phyloP scores from a whole-genome alignment of 2,329 filamentous ascomycete genomes.

The Venturia nashicola region DNA sequence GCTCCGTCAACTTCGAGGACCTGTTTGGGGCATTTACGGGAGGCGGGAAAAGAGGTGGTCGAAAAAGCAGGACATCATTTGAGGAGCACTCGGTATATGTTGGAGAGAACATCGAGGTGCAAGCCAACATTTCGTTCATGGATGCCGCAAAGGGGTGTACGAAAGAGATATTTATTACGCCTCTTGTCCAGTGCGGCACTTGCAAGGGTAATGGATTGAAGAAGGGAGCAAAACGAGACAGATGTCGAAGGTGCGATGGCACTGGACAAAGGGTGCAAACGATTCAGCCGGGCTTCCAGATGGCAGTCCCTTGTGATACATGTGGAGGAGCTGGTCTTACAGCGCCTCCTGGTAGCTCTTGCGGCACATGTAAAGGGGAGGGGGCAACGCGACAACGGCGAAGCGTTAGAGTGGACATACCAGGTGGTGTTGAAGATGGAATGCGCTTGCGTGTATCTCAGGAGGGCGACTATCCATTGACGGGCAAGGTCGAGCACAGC shows the following conservation, averaged over 20 bases:
- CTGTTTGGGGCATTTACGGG: conserved; percentile 73
- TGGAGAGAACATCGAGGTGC: conserved; percentile 94
- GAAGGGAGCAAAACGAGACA: conserved; percentile 56
- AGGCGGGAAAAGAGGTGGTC: conserved; percentile 30
- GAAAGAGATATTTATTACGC: conserved; percentile 80
- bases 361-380: conserved; percentile 64
- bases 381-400: conserved; percentile 75
- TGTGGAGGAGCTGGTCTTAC: conserved; percentile 70
- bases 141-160: conserved; percentile 85
- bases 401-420: conserved; percentile 81
- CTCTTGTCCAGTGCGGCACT: conserved; percentile 67
- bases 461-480: conserved; percentile 76
- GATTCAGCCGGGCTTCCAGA: conserved; percentile 89
- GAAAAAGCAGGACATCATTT: conserved; percentile 47
- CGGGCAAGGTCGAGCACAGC: conserved; percentile 50
- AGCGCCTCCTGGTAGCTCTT: conserved; percentile 71
- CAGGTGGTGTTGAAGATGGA: conserved; percentile 88
- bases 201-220: conserved; percentile 80
- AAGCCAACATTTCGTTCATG: conserved; percentile 87
- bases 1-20: conserved; percentile 87
- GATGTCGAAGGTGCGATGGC: conserved; percentile 73
- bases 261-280: conserved; percentile 79
- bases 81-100: conserved; percentile 66
- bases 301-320: conserved; percentile 74
- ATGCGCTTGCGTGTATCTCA: conserved; percentile 80